phyloP scores from a whole-genome alignment of 768 basidiomycete genomes.

The Lactarius quietus region DNA sequence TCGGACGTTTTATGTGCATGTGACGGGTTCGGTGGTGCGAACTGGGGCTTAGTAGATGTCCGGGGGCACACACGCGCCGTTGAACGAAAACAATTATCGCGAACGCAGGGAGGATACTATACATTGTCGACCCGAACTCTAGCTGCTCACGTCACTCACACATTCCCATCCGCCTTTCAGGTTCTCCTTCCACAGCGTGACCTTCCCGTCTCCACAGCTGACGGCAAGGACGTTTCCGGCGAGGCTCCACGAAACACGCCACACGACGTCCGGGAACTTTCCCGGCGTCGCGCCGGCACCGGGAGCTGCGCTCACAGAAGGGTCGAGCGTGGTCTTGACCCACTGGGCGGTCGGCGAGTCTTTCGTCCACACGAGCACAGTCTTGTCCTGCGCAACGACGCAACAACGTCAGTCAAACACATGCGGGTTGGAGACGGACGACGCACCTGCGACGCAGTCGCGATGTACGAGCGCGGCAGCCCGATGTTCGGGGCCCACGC shows the following conservation, averaged over 20 bases:
- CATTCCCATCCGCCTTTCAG: constrained; percentile 95
- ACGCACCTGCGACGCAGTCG: constrained; percentile 82
- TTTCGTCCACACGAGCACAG: constrained; percentile 90
- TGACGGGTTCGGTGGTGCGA: too few relatives aligned
- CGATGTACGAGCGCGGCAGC: constrained; percentile 90
- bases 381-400: constrained; percentile 64
- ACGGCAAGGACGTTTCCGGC: constrained; percentile 96
- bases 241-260: constrained; percentile 98
- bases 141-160: constrained; percentile 92
- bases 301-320: constrained; percentile 47
- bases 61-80: not conserved
- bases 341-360: constrained; percentile 70
- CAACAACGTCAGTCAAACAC: not conserved
- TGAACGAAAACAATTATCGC: constrained; percentile 9
- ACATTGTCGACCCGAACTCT: constrained; percentile 27
- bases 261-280: constrained; percentile 95
- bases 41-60: too few relatives aligned
- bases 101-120: constrained; percentile 12
- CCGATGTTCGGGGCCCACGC: constrained; percentile 99
- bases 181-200: constrained; percentile 98
- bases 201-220: constrained; percentile 96
- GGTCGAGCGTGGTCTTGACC: constrained; percentile 79
- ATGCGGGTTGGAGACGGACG: not conserved
- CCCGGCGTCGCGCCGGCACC: constrained; percentile 49
- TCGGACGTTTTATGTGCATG: not conserved